Conservation (phyloP, 192 early-diverging fungal genomes). For the Pilobolus umbonatus region DNA sequence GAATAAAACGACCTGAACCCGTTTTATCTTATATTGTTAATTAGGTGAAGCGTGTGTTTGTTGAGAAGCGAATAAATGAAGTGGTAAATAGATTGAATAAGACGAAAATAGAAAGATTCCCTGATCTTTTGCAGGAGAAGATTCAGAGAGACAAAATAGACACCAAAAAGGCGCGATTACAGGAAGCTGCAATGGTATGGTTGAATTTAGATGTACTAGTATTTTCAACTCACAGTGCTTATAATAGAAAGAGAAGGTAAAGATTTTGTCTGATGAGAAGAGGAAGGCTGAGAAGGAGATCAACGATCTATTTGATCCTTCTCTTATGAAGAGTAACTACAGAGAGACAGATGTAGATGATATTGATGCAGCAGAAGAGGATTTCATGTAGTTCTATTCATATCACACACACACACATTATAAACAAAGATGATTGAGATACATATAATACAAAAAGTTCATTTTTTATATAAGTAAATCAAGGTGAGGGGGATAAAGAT, state of each 20-base stretch:
- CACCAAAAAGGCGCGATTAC: slow-evolving; percentile 26
- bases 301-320: slow-evolving; percentile 44
- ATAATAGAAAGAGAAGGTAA: slow-evolving; percentile 39
- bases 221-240: not conserved
- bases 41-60: slow-evolving; percentile 83
- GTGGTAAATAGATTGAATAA: slow-evolving; percentile 94
- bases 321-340: slow-evolving; percentile 51
- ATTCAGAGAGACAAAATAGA: slow-evolving; percentile 48
- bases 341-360: slow-evolving; percentile 46
- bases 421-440: too few relatives aligned
- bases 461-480: too few relatives aligned
- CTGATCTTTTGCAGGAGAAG: slow-evolving; percentile 78
- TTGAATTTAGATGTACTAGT: not conserved
- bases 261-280: slow-evolving; percentile 30
- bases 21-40: slow-evolving; percentile 18
- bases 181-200: slow-evolving; percentile 32
- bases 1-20: not conserved
- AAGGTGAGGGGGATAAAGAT: slow-evolving; percentile 4
- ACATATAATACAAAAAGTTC: too few relatives aligned
- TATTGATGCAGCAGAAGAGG: slow-evolving; percentile 53
- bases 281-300: slow-evolving; percentile 45
- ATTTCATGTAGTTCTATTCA: slow-evolving; percentile 75
- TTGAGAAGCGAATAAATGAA: slow-evolving; percentile 71
- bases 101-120: slow-evolving; percentile 70
- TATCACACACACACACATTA: too few relatives aligned